phyloP scores from a whole-genome alignment of 441 rosid genomes.

The Isatis lusitanica region DNA sequence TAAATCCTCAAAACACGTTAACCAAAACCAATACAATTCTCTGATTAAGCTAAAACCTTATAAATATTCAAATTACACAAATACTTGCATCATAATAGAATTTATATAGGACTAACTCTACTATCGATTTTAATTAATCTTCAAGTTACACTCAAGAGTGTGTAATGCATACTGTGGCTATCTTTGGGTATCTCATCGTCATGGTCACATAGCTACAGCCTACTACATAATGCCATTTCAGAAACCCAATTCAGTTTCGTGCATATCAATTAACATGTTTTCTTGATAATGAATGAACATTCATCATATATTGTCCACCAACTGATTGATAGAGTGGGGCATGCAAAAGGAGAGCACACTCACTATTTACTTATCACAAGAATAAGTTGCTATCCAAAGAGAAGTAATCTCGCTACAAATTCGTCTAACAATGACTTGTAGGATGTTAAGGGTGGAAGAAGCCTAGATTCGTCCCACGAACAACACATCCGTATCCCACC shows the following conservation, averaged over 20 bases:
- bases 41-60: neutral
- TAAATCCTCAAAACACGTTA: neutral
- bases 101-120: neutral
- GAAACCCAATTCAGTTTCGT: neutral
- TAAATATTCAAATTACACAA: neutral
- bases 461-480: no score
- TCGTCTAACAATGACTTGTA: constrained; percentile 7
- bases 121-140: neutral
- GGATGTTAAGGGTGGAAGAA: no score
- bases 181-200: neutral
- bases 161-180: no score
- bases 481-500: no score
- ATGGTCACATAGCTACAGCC: neutral
- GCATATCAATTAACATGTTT: neutral
- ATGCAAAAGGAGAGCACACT: neutral
- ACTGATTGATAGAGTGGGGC: neutral
- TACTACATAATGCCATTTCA: neutral
- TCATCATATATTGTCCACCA: neutral
- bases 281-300: neutral
- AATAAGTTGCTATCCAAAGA: constrained; percentile 3
- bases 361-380: constrained; percentile 20
- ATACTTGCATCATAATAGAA: no score
- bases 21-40: neutral
- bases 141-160: no score
- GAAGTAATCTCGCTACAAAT: constrained; percentile 18